Evolutionary conservation across 192 early-diverging fungal genomes (phyloP).

Genomic region (Backusella westeae): DNA sequence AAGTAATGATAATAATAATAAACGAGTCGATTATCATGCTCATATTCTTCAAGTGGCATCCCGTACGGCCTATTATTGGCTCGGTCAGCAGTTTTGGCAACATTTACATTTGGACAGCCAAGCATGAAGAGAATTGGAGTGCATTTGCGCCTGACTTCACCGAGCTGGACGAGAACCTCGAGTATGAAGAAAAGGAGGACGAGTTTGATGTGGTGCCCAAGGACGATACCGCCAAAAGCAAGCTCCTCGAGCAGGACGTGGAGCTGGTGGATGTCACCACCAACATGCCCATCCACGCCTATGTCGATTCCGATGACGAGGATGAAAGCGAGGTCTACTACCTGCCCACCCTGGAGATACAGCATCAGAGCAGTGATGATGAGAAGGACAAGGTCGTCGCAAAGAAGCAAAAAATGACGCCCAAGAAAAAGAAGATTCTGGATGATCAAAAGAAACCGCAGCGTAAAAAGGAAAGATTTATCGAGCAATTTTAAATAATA

Average conservation of each 20-base stretch:
- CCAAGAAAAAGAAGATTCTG: background rate
- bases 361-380: background rate
- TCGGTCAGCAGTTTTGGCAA: constrained; percentile 80
- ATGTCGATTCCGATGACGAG: constrained; percentile 46
- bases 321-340: constrained; percentile 47
- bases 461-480: background rate
- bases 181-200: constrained; percentile 91
- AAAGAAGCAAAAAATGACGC: background rate
- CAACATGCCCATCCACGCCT: constrained; percentile 45
- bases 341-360: constrained; percentile 31
- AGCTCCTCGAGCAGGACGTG: constrained; percentile 41
- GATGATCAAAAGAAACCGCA: background rate
- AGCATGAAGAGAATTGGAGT: constrained; percentile 85
- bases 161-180: constrained; percentile 93
- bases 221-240: constrained; percentile 41
- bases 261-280: constrained; percentile 52
- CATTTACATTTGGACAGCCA: constrained; percentile 86
- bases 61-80: constrained; percentile 76
- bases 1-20: background rate
- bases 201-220: constrained; percentile 83
- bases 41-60: constrained; percentile 65
- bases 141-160: constrained; percentile 93
- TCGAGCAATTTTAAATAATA: background rate
- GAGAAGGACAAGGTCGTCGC: background rate
- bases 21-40: too few species aligned